These are phyloP conservation scores for baker's yeast (Saccharomyces cerevisiae) DNA, from an alignment of 805 yeast genomes.

Conservation along the genomic window DNA sequence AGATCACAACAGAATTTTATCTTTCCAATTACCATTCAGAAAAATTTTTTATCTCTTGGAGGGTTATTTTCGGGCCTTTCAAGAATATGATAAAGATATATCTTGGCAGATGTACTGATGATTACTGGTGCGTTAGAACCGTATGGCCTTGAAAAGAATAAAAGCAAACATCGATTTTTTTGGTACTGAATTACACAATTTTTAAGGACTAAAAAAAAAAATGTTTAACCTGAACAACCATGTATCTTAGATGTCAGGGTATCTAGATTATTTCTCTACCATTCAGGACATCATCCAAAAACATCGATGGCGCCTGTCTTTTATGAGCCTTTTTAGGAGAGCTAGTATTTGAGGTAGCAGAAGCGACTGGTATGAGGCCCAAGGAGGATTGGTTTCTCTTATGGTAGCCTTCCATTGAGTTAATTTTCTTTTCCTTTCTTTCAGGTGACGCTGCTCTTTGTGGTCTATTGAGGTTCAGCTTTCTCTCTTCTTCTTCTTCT, in stretches of 20 bases:
- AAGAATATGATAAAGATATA: too few relatives aligned
- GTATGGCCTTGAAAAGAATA: too few relatives aligned
- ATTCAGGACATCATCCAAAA: slow-evolving; percentile 22
- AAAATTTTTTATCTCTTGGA: too few relatives aligned
- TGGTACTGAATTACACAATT: too few relatives aligned
- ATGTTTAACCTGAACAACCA: neutral
- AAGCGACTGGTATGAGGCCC: slow-evolving; percentile 19
- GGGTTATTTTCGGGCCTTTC: too few relatives aligned
- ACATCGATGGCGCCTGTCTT: slow-evolving; percentile 22
- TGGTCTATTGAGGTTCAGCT: slow-evolving; percentile 14
- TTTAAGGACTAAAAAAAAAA: too few relatives aligned
- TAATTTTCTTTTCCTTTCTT: slow-evolving; percentile 18
- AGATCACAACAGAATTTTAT: too few relatives aligned
- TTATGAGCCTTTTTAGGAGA: slow-evolving; percentile 4
- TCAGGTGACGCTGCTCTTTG: slow-evolving; percentile 28
- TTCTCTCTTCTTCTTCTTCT: slow-evolving; percentile 1
- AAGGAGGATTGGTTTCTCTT: slow-evolving; percentile 33
- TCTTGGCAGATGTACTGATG: too few relatives aligned
- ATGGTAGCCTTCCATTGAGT: slow-evolving; percentile 30
- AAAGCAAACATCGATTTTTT: too few relatives aligned
- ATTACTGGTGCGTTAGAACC: too few relatives aligned
- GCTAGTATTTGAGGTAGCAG: slow-evolving; percentile 6
- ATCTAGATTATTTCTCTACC: neutral
- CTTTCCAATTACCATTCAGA: too few relatives aligned
- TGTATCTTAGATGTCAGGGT: neutral